Evolutionary conservation across 2,329 filamentous ascomycete genomes (phyloP).

Genomic region (Fusarium sp.): DNA sequence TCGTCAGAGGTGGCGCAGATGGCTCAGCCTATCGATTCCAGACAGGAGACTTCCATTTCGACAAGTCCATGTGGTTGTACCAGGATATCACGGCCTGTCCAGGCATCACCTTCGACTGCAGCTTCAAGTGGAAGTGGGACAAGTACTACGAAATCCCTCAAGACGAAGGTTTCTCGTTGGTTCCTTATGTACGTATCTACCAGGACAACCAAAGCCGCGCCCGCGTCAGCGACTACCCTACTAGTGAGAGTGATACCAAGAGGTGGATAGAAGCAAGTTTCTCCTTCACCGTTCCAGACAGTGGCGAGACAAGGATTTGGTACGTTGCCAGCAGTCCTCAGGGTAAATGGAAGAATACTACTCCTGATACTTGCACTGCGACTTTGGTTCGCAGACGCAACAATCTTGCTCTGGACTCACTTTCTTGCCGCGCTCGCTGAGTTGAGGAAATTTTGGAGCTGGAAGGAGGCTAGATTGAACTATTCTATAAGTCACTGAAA

Average conservation of each 20-base stretch:
- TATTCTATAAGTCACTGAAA: no score
- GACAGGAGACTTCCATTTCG: constrained; percentile 4
- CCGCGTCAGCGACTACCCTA: background rate
- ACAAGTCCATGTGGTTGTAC: constrained; percentile 8
- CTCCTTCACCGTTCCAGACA: background rate
- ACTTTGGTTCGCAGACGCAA: constrained; percentile 5
- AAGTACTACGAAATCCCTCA: constrained; percentile 1
- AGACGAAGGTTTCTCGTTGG: rapidly evolving
- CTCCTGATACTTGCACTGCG: background rate
- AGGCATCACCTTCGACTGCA: background rate
- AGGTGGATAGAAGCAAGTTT: background rate
- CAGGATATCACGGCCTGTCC: constrained; percentile 13
- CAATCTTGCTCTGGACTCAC: constrained; percentile 4
- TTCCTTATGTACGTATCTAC: constrained; percentile 21
- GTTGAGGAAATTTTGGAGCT: background rate
- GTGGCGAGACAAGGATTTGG: constrained; percentile 13
- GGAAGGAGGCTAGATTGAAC: background rate
- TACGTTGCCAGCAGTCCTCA: constrained; percentile 25
- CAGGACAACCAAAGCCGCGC: background rate
- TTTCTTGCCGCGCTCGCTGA: background rate
- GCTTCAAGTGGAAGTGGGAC: constrained; percentile 11
- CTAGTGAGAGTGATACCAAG: background rate
- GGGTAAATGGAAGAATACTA: background rate
- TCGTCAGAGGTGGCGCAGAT: background rate
- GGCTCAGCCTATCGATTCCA: background rate